These are phyloP conservation scores for Cenococcum geophilum DNA, from an alignment of 495 filamentous ascomycete species.

Conservation along the genomic window DNA sequence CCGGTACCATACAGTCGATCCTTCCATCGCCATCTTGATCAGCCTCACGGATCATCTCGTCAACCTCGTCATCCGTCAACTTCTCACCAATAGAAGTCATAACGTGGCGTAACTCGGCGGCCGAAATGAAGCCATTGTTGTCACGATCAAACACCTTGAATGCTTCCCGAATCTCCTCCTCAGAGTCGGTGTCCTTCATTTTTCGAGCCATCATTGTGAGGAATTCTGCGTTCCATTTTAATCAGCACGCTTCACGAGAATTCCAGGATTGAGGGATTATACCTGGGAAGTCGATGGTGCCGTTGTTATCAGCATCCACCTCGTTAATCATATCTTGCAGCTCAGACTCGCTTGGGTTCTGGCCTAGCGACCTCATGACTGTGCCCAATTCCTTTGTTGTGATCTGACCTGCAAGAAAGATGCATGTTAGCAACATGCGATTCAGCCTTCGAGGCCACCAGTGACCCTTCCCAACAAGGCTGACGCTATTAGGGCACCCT, in stretches of 20 bases:
- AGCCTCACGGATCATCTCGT: conserved; percentile 99
- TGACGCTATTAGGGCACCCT: background rate
- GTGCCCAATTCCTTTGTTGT: conserved; percentile 99
- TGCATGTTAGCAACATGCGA: background rate
- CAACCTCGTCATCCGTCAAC: conserved; percentile 97
- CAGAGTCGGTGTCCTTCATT: conserved; percentile 99
- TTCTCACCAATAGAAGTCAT: conserved; percentile 99
- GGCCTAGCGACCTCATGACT: conserved; percentile 98
- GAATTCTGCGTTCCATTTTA: conserved; percentile 60
- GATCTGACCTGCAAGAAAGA: conserved; percentile 70
- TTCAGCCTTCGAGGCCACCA: background rate
- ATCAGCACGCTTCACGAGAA: conserved; percentile 3
- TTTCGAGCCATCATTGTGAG: conserved; percentile 99
- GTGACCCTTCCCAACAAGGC: background rate
- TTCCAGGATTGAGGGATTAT: conserved; percentile 24
- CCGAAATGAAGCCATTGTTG: conserved; percentile 99
- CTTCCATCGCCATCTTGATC: conserved; percentile 97
- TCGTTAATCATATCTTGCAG: conserved; percentile 99
- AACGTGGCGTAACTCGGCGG: conserved; percentile 94
- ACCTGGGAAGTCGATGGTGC: conserved; percentile 99
- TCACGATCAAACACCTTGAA: conserved; percentile 98
- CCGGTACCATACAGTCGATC: conserved; percentile 69
- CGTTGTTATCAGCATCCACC: conserved; percentile 99
- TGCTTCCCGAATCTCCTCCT: conserved; percentile 96
- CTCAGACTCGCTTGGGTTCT: conserved; percentile 98